Percentiles rank a stretch among this genome's conserved stretches.
Evolutionary conservation across 768 basidiomycete genomes (phyloP).

Genomic region (Coprinellus micaceus): DNA sequence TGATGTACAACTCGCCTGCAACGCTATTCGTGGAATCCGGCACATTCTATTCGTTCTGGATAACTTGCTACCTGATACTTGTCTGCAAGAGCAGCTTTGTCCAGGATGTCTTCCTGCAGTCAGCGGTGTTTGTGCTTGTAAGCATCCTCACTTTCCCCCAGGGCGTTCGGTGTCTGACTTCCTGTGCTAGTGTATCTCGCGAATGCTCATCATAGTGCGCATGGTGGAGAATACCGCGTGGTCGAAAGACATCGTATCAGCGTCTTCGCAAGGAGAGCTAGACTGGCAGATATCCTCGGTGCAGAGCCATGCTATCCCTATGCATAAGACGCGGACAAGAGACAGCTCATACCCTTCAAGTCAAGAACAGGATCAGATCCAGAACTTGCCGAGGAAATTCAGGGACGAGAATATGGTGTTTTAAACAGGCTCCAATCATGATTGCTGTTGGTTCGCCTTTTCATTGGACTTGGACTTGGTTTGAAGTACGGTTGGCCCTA

Average conservation of each 20-base stretch:
- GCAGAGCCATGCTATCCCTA: conserved; percentile 27
- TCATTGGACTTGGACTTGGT: background rate
- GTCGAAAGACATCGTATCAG: conserved; percentile 31
- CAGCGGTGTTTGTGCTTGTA: conserved; percentile 30
- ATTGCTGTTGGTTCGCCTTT: background rate
- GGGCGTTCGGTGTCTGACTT: too few relatives aligned
- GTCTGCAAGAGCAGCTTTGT: conserved; percentile 21
- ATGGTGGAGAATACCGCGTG: conserved; percentile 40
- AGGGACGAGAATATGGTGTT: background rate
- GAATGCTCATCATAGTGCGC: conserved; percentile 37
- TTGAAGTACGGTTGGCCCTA: background rate
- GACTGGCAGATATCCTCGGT: conserved; percentile 38
- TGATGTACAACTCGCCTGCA: conserved; percentile 32
- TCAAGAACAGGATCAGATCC: background rate
- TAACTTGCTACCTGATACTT: conserved; percentile 24
- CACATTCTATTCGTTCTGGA: conserved; percentile 36
- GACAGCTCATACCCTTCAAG: background rate
- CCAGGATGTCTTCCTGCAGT: conserved; percentile 29
- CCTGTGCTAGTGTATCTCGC: conserved; percentile 26
- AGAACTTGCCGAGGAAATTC: conserved; percentile 4
- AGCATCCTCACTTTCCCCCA: conserved; percentile 9
- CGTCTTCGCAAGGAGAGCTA: conserved; percentile 28
- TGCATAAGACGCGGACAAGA: background rate
- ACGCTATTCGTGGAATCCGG: conserved; percentile 40
- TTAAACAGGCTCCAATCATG: too few relatives aligned